phyloP scores from a whole-genome alignment of 345 rosid genomes.

The Bruguiera sexangula region DNA sequence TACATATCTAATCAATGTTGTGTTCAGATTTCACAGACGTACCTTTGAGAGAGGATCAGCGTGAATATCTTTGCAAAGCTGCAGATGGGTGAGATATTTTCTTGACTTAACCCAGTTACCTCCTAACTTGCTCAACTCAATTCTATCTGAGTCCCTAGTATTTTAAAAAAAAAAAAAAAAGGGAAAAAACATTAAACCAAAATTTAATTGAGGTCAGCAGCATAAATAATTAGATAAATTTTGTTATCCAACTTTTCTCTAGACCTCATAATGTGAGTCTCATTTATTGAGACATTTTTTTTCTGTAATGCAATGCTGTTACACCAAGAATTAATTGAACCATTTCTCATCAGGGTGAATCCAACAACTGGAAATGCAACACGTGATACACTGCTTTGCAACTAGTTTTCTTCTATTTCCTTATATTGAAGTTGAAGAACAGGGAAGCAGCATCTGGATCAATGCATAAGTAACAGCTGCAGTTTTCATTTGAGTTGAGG shows the following conservation, averaged over 20 bases:
- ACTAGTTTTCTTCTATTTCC: slow-evolving; percentile 29
- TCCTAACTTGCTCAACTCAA: too few species aligned
- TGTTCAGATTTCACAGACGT: slow-evolving; percentile 87
- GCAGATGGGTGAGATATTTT: slow-evolving; percentile 67
- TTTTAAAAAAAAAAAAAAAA: too few species aligned
- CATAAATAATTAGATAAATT: too few species aligned
- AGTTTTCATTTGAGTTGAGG: slow-evolving; percentile 21
- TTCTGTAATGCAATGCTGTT: too few species aligned
- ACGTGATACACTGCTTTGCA: slow-evolving; percentile 76
- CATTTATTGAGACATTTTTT: too few species aligned
- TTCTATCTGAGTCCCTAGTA: too few species aligned
- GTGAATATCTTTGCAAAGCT: slow-evolving; percentile 73
- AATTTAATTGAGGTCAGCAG: too few species aligned
- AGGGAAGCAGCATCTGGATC: neutral
- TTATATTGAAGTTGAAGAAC: slow-evolving; percentile 2
- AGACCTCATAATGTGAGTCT: too few species aligned
- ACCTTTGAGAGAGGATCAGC: slow-evolving; percentile 85
- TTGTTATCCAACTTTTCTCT: too few species aligned
- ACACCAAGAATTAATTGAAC: neutral
- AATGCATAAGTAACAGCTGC: slow-evolving; percentile 13
- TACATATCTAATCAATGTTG: neutral
- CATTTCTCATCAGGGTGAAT: slow-evolving; percentile 50
- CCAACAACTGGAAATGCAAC: slow-evolving; percentile 76
- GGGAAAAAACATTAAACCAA: too few species aligned
- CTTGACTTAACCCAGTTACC: neutral